phyloP scores from a whole-genome alignment of 257 asterid species.

The Plantago major region DNA sequence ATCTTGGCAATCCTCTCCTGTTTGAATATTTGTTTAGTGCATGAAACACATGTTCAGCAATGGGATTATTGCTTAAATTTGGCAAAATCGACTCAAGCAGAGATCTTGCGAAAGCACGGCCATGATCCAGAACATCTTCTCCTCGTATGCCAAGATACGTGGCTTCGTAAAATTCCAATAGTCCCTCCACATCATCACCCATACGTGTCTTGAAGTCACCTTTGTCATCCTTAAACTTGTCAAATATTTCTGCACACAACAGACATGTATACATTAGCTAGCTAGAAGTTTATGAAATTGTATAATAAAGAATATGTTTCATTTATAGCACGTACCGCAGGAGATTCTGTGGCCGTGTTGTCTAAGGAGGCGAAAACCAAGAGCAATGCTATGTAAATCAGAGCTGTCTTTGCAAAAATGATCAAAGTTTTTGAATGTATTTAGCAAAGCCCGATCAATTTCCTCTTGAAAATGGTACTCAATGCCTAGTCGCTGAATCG shows the following conservation, averaged over 20 bases:
- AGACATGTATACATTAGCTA: too few relatives aligned
- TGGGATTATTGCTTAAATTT: too few relatives aligned
- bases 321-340: too few relatives aligned
- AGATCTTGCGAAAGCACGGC: too few relatives aligned
- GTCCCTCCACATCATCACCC: background rate
- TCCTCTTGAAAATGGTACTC: conserved; percentile 27
- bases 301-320: too few relatives aligned
- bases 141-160: too few relatives aligned
- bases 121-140: too few relatives aligned
- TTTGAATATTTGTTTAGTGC: conserved; percentile 21
- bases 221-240: conserved; percentile 24
- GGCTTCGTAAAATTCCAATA: conserved; percentile 34
- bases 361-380: conserved; percentile 25
- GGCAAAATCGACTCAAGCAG: too few relatives aligned
- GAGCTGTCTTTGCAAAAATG: conserved; percentile 13
- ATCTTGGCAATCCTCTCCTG: conserved; percentile 26
- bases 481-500: conserved; percentile 31
- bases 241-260: conserved; percentile 18
- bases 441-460: conserved; percentile 16
- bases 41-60: conserved; percentile 16
- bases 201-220: conserved; percentile 18
- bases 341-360: conserved; percentile 26
- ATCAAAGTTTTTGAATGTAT: conserved; percentile 4
- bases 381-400: conserved; percentile 18
- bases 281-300: too few relatives aligned